Evolutionary conservation across 305 asterid species (phyloP).

Genomic region (Fraxinus sp.): DNA sequence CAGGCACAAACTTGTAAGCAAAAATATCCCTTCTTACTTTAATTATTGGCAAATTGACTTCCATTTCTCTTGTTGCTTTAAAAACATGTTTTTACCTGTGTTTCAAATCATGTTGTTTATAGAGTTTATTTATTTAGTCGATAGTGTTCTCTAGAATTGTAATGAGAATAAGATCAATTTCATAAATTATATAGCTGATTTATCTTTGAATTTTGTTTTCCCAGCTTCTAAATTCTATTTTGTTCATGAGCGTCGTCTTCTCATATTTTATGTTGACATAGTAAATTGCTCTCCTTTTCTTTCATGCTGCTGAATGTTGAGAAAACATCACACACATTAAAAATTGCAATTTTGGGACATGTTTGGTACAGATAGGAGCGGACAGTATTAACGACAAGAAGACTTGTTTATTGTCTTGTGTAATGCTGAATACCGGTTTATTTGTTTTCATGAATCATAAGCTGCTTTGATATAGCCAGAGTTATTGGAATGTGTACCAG

Average conservation of each 20-base stretch:
- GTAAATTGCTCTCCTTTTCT: not conserved
- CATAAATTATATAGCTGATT: constrained; percentile 3
- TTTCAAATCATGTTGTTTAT: constrained; percentile 22
- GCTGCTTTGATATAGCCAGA: not conserved
- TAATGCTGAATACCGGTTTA: not conserved
- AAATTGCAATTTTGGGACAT: not conserved
- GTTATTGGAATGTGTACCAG: not conserved
- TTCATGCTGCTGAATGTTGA: not conserved
- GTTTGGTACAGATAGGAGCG: not conserved
- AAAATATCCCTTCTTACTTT: not conserved
- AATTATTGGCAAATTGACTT: constrained; percentile 18
- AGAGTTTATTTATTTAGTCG: constrained; percentile 20
- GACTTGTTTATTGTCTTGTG: not conserved
- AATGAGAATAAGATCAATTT: constrained; percentile 1
- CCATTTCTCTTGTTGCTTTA: constrained; percentile 20
- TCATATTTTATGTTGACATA: not conserved
- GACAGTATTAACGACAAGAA: no score
- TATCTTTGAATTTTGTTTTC: not conserved
- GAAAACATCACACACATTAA: not conserved
- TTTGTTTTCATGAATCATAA: not conserved
- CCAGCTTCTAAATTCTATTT: not conserved
- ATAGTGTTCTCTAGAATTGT: constrained; percentile 2
- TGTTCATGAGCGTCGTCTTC: not conserved
- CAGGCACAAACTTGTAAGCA: constrained; percentile 15
- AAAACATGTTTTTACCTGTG: constrained; percentile 16